These are phyloP conservation scores for Rhodotorula sp. DNA, from an alignment of 1,284 basidiomycete species.

Conservation along the genomic window DNA sequence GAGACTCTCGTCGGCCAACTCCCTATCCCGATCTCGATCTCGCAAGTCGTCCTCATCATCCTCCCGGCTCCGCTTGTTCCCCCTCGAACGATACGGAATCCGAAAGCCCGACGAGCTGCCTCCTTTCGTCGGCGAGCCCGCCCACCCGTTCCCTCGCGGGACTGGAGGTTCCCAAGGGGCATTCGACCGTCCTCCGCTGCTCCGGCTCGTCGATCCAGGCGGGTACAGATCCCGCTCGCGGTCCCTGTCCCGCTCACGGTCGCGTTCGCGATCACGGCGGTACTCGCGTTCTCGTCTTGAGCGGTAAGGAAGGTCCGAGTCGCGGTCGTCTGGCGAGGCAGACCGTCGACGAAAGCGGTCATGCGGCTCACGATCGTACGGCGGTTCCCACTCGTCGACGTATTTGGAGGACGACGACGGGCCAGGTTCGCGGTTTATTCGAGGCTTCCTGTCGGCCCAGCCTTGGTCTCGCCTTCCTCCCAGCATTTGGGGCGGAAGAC, in stretches of 20 bases:
- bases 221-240: not conserved
- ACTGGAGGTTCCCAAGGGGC: not conserved
- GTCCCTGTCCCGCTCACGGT: constrained; percentile 6
- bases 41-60: not conserved
- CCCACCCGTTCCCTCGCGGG: constrained; percentile 1
- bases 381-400: not conserved
- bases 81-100: constrained; percentile 17
- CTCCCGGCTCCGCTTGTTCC: constrained; percentile 14
- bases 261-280: not conserved
- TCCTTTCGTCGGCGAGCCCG: not conserved
- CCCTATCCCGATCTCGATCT: not conserved
- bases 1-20: not conserved
- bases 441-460: constrained; percentile 1
- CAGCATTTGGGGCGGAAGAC: not conserved
- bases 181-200: not conserved
- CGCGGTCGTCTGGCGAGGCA: not conserved
- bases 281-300: not conserved
- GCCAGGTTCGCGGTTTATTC: not conserved
- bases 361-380: not conserved
- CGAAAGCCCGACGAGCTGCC: constrained; percentile 4
- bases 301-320: constrained; percentile 6
- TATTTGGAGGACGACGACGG: not conserved
- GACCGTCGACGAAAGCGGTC: too few relatives aligned
- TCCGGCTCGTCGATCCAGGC: not conserved
- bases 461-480: not conserved